phyloP scores from a whole-genome alignment of 306 rosid genomes.

The Castanospermum australe region DNA sequence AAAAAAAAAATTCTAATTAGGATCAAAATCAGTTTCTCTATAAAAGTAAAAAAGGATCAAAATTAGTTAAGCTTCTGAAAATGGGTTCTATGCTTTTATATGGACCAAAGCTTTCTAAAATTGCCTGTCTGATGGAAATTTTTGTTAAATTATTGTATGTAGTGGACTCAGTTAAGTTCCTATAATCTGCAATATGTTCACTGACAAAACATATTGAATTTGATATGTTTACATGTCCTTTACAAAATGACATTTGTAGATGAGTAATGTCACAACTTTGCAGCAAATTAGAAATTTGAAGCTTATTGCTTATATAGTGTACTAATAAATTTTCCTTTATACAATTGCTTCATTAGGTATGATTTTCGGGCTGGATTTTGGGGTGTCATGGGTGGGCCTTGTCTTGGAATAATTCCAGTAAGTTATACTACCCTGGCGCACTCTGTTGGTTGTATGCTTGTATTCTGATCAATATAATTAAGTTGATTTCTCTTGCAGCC shows the following conservation, averaged over 20 bases:
- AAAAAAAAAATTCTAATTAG: background rate
- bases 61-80: constrained; percentile 8
- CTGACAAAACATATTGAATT: background rate
- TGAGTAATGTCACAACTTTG: background rate
- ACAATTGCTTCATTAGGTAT: constrained; percentile 58
- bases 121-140: background rate
- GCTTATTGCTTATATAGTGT: background rate
- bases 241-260: background rate
- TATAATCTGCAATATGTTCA: background rate
- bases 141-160: background rate
- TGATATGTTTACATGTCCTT: background rate
- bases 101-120: constrained; percentile 7
- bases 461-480: constrained; percentile 2
- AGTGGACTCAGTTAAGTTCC: constrained; percentile 4
- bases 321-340: constrained; percentile 24
- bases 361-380: constrained; percentile 94
- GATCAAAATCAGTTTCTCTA: background rate
- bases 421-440: constrained; percentile 33
- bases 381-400: constrained; percentile 91
- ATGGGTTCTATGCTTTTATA: background rate
- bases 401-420: constrained; percentile 91
- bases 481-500: constrained; percentile 66
- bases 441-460: constrained; percentile 6
- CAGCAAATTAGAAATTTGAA: background rate
- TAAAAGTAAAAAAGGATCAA: background rate